Percentiles rank a stretch among this genome's conserved stretches.
phyloP scores from a whole-genome alignment of 345 rosid genomes.

The Hibiscus syriacus region DNA sequence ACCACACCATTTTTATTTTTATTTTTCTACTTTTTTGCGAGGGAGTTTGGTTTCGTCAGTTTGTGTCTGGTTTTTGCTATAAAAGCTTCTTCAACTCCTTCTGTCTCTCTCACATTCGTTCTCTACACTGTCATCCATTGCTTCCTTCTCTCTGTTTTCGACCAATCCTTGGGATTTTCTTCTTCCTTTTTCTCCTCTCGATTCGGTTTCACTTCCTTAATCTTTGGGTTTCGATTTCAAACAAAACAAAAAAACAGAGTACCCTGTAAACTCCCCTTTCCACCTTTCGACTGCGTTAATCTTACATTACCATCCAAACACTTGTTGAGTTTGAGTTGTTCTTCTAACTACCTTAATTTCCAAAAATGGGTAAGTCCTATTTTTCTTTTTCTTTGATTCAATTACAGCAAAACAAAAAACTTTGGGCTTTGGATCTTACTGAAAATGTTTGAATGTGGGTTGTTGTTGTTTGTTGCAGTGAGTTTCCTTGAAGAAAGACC shows the following conservation, averaged over 20 bases:
- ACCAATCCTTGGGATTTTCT: not conserved
- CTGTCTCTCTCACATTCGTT: slow-evolving; percentile 18
- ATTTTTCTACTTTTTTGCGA: too few relatives aligned
- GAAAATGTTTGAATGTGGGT: not conserved
- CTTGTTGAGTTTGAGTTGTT: not conserved
- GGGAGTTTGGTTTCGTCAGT: slow-evolving; percentile 14
- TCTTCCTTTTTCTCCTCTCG: not conserved
- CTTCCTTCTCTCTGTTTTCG: too few relatives aligned
- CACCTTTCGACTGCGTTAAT: not conserved
- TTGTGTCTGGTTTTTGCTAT: slow-evolving; percentile 15
- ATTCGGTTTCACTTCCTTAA: not conserved
- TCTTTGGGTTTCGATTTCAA: not conserved
- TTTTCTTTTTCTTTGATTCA: not conserved
- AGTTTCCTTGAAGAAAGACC: slow-evolving; percentile 21
- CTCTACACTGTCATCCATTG: not conserved
- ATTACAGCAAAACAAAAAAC: not conserved
- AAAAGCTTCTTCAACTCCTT: slow-evolving; percentile 16
- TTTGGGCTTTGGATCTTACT: not conserved
- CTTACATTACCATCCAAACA: slow-evolving; percentile 5
- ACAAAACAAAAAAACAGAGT: slow-evolving; percentile 10
- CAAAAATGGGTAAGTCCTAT: slow-evolving; percentile 22
- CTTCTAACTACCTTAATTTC: not conserved
- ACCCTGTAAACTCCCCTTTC: slow-evolving; percentile 14
- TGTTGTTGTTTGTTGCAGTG: not conserved
- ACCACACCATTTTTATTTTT: too few relatives aligned